phyloP scores from a whole-genome alignment of 164 flowering plant species.

The Vitis cinerea region DNA sequence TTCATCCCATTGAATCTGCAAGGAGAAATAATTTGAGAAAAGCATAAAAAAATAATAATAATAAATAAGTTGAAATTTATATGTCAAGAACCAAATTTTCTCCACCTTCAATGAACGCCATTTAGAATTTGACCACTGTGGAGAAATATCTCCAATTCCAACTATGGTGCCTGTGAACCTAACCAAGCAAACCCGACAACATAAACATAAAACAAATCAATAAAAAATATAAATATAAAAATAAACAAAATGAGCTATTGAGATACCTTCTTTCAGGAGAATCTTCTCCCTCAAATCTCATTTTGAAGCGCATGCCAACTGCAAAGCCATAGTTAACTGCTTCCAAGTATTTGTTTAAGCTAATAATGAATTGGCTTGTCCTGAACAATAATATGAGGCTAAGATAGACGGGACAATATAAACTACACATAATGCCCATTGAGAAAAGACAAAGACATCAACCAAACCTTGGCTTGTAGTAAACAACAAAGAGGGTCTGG shows the following conservation, averaged over 20 bases:
- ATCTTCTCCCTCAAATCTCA: slow-evolving; percentile 77
- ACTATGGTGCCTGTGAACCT: slow-evolving; percentile 68
- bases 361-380: slow-evolving; percentile 62
- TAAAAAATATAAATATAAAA: background rate
- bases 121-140: slow-evolving; percentile 54
- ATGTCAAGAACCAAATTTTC: background rate
- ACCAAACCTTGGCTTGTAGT: slow-evolving; percentile 64
- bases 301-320: slow-evolving; percentile 68
- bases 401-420: background rate
- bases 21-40: slow-evolving; percentile 7
- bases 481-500: slow-evolving; percentile 52
- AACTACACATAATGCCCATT: background rate
- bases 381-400: slow-evolving; percentile 22
- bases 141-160: slow-evolving; percentile 51
- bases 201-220: background rate
- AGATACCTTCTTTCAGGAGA: slow-evolving; percentile 67
- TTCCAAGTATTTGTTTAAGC: slow-evolving; percentile 57
- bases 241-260: too few relatives aligned
- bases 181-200: slow-evolving; percentile 8
- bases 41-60: background rate
- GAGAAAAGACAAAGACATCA: background rate
- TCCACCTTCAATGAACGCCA: slow-evolving; percentile 69
- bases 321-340: slow-evolving; percentile 41
- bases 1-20: slow-evolving; percentile 94
- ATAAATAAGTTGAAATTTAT: background rate